A percentile compares a stretch with the other conserved stretches of the same genome.
These are phyloP conservation scores for Ceratocystis harringtonii DNA, from an alignment of 2,329 filamentous ascomycete genomes.

Conservation along the genomic window DNA sequence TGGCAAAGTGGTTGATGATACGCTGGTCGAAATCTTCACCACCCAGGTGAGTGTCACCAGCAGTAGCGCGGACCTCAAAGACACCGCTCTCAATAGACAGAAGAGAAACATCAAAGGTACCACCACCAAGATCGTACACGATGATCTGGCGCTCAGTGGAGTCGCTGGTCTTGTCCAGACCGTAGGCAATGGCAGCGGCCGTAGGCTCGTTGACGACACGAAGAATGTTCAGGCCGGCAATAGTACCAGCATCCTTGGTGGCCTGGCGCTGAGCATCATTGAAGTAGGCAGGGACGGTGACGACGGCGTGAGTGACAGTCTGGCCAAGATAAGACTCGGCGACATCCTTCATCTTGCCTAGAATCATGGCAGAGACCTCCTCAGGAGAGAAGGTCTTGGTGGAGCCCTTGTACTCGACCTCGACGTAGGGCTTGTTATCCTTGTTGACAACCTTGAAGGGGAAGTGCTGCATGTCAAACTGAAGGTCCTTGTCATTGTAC, in stretches of 20 bases:
- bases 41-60: slow-evolving; percentile 93
- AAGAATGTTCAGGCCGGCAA: slow-evolving; percentile 86
- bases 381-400: slow-evolving; percentile 65
- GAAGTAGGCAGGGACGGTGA: slow-evolving; percentile 95
- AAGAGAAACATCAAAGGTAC: slow-evolving; percentile 88
- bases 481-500: slow-evolving; percentile 70
- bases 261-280: slow-evolving; percentile 96
- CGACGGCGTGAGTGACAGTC: slow-evolving; percentile 75
- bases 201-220: slow-evolving; percentile 96
- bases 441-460: slow-evolving; percentile 88
- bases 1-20: slow-evolving; percentile 89
- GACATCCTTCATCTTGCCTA: slow-evolving; percentile 74
- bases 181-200: slow-evolving; percentile 87
- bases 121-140: slow-evolving; percentile 86
- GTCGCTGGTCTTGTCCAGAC: slow-evolving; percentile 67
- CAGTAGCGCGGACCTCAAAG: slow-evolving; percentile 86
- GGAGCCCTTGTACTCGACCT: slow-evolving; percentile 51
- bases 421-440: slow-evolving; percentile 75
- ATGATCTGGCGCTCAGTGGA: slow-evolving; percentile 71
- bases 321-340: slow-evolving; percentile 67
- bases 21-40: slow-evolving; percentile 99
- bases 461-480: slow-evolving; percentile 94
- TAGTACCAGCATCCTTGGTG: slow-evolving; percentile 85
- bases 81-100: slow-evolving; percentile 83
- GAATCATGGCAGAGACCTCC: slow-evolving; percentile 67